Evolutionary conservation across 1,284 basidiomycete genomes (phyloP).

Genomic region (Boletus coffeatus): DNA sequence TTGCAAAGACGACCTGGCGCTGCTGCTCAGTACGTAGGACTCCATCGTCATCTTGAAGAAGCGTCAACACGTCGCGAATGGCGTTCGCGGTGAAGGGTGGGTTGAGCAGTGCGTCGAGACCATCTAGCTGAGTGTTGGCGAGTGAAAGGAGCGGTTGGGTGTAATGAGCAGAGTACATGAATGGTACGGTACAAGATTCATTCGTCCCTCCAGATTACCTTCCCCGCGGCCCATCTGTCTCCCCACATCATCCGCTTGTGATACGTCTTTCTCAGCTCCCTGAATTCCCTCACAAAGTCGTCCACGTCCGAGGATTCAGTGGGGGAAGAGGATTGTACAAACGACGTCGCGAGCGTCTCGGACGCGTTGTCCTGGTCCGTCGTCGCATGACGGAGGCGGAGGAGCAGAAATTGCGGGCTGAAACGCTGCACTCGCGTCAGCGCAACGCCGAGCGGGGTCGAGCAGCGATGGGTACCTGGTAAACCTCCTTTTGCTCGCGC

Average conservation of each 20-base stretch:
- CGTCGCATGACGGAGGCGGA: slow-evolving; percentile 80
- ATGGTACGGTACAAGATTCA: slow-evolving; percentile 18
- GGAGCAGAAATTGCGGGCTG: slow-evolving; percentile 78
- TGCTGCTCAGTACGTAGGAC: not conserved
- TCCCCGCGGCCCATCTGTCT: slow-evolving; percentile 78
- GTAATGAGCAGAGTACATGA: slow-evolving; percentile 30
- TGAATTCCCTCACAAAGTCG: slow-evolving; percentile 84
- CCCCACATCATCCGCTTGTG: slow-evolving; percentile 89
- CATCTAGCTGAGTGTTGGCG: slow-evolving; percentile 4
- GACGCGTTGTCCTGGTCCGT: slow-evolving; percentile 86
- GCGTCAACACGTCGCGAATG: slow-evolving; percentile 13
- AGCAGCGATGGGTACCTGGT: slow-evolving; percentile 54
- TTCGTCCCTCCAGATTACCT: slow-evolving; percentile 77
- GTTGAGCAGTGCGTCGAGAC: slow-evolving; percentile 17
- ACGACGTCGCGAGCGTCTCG: slow-evolving; percentile 74
- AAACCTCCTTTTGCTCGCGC: slow-evolving; percentile 79
- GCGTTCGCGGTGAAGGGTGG: slow-evolving; percentile 18
- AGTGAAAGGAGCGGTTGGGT: slow-evolving; percentile 23
- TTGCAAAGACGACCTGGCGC: slow-evolving; percentile 32
- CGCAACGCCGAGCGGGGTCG: not conserved
- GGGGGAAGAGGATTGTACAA: slow-evolving; percentile 56
- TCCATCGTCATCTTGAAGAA: slow-evolving; percentile 18
- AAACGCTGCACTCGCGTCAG: slow-evolving; percentile 54
- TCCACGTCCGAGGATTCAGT: slow-evolving; percentile 61
- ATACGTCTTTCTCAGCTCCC: slow-evolving; percentile 78